Evolutionary conservation across 2,329 filamentous ascomycete species (phyloP).

Genomic region (Paecilomyces niveus): DNA sequence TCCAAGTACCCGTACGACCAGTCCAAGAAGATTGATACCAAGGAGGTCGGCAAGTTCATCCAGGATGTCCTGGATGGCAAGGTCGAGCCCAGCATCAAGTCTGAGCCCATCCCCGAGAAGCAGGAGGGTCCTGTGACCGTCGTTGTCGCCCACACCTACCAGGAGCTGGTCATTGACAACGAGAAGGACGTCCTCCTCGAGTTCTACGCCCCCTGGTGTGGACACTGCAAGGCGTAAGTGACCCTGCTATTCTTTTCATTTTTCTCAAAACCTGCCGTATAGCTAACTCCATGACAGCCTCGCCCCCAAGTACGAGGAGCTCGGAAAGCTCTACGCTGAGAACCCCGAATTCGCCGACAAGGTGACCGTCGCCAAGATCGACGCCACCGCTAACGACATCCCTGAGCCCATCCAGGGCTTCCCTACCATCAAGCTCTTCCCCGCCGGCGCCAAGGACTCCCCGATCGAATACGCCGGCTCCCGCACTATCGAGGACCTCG

Average conservation of each 20-base stretch:
- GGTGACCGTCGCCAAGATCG: constrained; percentile 77
- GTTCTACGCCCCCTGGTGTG: constrained; percentile 89
- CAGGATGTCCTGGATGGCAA: constrained; percentile 80
- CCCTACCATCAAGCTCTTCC: constrained; percentile 98
- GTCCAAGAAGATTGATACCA: constrained; percentile 66
- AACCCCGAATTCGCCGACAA: constrained; percentile 45
- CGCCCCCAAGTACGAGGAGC: constrained; percentile 61
- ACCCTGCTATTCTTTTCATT: neutral
- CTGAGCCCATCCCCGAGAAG: constrained; percentile 88
- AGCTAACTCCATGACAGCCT: constrained; percentile 33
- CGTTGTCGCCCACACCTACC: constrained; percentile 89
- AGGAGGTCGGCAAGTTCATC: constrained; percentile 73
- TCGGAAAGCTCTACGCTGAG: constrained; percentile 50
- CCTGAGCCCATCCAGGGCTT: constrained; percentile 96
- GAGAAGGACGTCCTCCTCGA: constrained; percentile 95
- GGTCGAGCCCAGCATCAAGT: constrained; percentile 95
- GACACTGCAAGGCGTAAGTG: constrained; percentile 60
- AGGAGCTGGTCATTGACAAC: constrained; percentile 84
- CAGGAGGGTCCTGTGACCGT: constrained; percentile 84
- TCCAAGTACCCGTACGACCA: constrained; percentile 94
- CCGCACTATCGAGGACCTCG: constrained; percentile 85
- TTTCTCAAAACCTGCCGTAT: neutral
- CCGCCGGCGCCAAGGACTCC: constrained; percentile 77
- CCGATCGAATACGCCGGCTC: constrained; percentile 82
- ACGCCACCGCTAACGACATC: constrained; percentile 92